Conservation (phyloP, 2,329 filamentous ascomycete species). For the Laburnicola sp. region DNA sequence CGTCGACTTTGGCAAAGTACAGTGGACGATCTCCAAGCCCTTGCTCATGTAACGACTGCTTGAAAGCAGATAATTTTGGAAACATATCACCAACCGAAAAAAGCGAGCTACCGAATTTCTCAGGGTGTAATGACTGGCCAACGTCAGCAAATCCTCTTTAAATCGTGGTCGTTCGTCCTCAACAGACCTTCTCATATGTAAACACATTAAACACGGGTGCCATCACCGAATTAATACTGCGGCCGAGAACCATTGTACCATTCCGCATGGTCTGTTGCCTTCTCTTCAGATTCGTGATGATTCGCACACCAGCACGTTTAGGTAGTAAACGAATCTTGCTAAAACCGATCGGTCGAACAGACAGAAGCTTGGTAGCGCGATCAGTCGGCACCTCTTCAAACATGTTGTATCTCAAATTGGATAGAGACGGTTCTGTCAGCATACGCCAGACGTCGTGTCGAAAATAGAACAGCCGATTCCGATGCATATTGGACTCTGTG, state of each 20-base stretch:
- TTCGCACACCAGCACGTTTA: conserved; percentile 73
- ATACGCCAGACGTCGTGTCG: conserved; percentile 88
- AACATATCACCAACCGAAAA: conserved; percentile 84
- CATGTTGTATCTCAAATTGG: conserved; percentile 68
- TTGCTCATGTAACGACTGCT: conserved; percentile 49
- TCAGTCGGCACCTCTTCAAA: conserved; percentile 73
- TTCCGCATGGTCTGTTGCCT: conserved; percentile 58
- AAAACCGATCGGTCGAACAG: conserved; percentile 69
- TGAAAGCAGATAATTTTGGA: conserved; percentile 70
- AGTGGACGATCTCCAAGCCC: conserved; percentile 52
- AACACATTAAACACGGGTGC: conserved; percentile 75
- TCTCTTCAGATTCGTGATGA: conserved; percentile 83
- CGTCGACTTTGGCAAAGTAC: conserved; percentile 92
- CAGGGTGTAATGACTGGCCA: conserved; percentile 47
- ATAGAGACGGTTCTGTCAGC: conserved; percentile 73
- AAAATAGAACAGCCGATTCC: conserved; percentile 87
- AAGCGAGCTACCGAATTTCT: conserved; percentile 73
- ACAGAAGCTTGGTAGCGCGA: conserved; percentile 61
- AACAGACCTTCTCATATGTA: conserved; percentile 71
- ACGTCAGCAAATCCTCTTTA: conserved; percentile 10
- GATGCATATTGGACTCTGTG: conserved; percentile 81
- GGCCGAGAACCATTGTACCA: conserved; percentile 59
- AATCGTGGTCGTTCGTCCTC: neutral
- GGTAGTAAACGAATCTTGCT: conserved; percentile 81
- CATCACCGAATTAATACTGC: conserved; percentile 71